Conservation (phyloP, 106 monocot species). For the Acorus gramineus region DNA sequence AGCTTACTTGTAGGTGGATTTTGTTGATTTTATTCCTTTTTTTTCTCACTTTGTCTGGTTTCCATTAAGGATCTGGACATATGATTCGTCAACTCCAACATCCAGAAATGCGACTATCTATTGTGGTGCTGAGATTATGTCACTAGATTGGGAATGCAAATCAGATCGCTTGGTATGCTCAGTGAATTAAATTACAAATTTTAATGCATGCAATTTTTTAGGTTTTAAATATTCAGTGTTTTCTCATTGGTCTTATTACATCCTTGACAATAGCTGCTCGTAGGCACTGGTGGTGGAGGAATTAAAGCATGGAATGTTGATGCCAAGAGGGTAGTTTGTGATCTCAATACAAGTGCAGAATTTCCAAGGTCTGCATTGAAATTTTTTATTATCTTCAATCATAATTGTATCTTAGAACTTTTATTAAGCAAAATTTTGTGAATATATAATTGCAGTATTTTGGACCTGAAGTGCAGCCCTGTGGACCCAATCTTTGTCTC, state of each 20-base stretch:
- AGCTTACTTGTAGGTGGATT: too few species aligned
- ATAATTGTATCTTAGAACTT: not conserved
- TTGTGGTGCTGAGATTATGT: conserved; percentile 81
- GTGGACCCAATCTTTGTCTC: conserved; percentile 94
- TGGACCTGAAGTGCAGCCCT: conserved; percentile 92
- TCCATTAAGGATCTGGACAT: conserved; percentile 77
- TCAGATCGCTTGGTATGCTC: conserved; percentile 80
- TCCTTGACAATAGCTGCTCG: conserved; percentile 67
- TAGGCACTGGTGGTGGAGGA: conserved; percentile 92
- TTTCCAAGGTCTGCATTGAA: conserved; percentile 58
- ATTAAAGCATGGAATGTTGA: conserved; percentile 99
- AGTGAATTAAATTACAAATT: not conserved
- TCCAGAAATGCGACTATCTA: conserved; percentile 99
- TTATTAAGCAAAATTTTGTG: too few species aligned
- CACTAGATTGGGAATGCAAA: conserved; percentile 92
- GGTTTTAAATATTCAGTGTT: conserved; percentile 12
- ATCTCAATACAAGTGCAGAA: conserved; percentile 64
- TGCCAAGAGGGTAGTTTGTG: conserved; percentile 98
- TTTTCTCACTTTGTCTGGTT: not conserved
- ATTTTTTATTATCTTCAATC: not conserved
- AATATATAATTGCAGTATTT: conserved; percentile 33
- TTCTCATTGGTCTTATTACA: conserved; percentile 19
- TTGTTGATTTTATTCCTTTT: not conserved
- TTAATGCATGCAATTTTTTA: not conserved
- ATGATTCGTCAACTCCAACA: conserved; percentile 74